Conservation (phyloP, 2,329 filamentous ascomycete genomes). For the Pyrenophora teres region DNA sequence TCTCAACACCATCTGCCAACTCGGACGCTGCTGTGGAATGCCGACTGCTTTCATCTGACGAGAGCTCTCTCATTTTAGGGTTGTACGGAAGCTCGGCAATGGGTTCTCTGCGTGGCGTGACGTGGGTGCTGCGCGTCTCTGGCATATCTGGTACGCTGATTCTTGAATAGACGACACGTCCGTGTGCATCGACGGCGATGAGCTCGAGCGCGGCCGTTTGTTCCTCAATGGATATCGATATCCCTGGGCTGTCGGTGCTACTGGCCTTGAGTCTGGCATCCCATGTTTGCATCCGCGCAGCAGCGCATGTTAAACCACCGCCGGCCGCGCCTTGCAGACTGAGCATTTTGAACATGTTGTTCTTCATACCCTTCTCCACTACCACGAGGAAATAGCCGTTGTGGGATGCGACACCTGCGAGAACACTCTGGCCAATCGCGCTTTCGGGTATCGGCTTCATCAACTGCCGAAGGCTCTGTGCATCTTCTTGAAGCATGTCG, state of each 20-base stretch:
- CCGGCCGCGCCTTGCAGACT: constrained; percentile 12
- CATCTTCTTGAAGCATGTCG: constrained; percentile 3
- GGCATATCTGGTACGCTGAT: constrained; percentile 23
- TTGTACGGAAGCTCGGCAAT: constrained; percentile 3
- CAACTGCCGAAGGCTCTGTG: neutral
- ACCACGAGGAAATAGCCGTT: constrained; percentile 24
- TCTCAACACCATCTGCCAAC: constrained; percentile 3
- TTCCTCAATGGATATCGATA: constrained; percentile 24
- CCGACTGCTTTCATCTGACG: constrained; percentile 4
- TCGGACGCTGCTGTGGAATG: neutral
- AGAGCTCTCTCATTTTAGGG: neutral
- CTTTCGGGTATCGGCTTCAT: constrained; percentile 15
- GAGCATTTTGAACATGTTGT: constrained; percentile 17
- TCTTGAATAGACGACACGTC: constrained; percentile 17
- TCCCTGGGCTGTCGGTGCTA: constrained; percentile 7
- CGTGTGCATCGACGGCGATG: constrained; percentile 22
- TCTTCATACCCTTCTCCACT: constrained; percentile 13
- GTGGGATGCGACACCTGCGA: constrained; percentile 15
- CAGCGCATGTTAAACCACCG: constrained; percentile 21
- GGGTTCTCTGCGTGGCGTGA: neutral
- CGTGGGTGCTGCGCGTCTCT: neutral
- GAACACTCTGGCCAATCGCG: constrained; percentile 12
- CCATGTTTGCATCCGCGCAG: constrained; percentile 9
- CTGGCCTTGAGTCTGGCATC: constrained; percentile 8
- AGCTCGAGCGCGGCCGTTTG: constrained; percentile 18